Evolutionary conservation across 345 rosid genomes (phyloP).

Genomic region (Camelina sativa): DNA sequence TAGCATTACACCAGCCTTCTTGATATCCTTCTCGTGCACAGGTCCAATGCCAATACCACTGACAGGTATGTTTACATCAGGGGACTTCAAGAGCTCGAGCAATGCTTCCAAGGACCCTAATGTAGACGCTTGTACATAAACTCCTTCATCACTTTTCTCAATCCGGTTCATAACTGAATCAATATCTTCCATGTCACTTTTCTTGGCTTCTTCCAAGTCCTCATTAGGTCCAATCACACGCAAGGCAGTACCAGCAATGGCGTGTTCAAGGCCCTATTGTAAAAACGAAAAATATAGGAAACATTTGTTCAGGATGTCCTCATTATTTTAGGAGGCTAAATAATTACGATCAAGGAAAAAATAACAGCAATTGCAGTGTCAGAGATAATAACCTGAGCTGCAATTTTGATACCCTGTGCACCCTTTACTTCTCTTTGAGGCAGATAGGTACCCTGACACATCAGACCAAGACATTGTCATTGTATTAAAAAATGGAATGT

Average conservation of each 20-base stretch:
- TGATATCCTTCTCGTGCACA: conserved; percentile 86
- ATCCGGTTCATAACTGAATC: conserved; percentile 79
- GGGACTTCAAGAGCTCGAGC: conserved; percentile 84
- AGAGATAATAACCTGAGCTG: background rate
- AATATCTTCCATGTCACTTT: conserved; percentile 78
- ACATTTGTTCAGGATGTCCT: background rate
- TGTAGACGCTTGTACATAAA: conserved; percentile 91
- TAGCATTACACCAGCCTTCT: conserved; percentile 92
- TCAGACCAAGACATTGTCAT: background rate
- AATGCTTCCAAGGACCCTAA: conserved; percentile 94
- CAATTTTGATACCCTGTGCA: background rate
- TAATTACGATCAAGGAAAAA: background rate
- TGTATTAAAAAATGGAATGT: background rate
- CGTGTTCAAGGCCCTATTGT: conserved; percentile 10
- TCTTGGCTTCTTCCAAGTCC: conserved; percentile 70
- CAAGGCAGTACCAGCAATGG: conserved; percentile 12
- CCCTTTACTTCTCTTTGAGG: background rate
- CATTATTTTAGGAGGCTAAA: too few relatives aligned
- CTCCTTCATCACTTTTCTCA: conserved; percentile 91
- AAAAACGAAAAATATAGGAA: background rate
- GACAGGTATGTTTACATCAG: conserved; percentile 81
- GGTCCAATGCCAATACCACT: conserved; percentile 89
- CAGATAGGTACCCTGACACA: background rate
- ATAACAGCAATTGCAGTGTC: background rate
- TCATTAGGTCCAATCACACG: conserved; percentile 52